Conservation (phyloP, 495 filamentous ascomycete species). For the Talaromyces adpressus region DNA sequence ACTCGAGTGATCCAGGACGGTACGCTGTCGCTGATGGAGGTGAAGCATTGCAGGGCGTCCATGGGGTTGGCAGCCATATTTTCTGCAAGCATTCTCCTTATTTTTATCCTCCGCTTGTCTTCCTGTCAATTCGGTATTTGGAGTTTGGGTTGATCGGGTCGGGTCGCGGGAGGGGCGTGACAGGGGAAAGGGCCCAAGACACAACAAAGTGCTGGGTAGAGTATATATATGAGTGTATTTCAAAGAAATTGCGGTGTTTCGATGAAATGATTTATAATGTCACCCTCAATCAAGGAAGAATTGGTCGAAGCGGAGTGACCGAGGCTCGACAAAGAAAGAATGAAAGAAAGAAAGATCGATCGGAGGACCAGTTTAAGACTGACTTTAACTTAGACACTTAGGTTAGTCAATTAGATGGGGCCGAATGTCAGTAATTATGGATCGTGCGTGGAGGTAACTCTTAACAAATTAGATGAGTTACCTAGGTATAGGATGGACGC, state of each 20-base stretch:
- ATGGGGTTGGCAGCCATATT: slow-evolving; percentile 26
- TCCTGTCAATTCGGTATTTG: neutral
- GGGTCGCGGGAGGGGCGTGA: neutral
- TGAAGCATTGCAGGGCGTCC: slow-evolving; percentile 59
- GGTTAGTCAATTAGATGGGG: neutral
- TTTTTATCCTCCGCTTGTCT: neutral
- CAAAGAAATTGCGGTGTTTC: neutral
- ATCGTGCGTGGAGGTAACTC: neutral
- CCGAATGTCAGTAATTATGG: neutral
- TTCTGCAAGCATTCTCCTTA: neutral
- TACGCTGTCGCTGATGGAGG: slow-evolving; percentile 47
- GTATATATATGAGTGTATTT: neutral
- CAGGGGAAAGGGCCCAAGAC: neutral
- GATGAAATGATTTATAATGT: neutral
- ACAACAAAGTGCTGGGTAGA: slow-evolving; percentile 5
- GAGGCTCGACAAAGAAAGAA: neutral
- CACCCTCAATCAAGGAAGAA: neutral
- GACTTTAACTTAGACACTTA: no score
- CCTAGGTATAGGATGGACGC: neutral
- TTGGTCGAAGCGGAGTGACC: neutral
- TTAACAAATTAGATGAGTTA: neutral
- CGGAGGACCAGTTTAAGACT: no score
- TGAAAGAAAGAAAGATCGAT: neutral
- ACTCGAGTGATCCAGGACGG: slow-evolving; percentile 62
- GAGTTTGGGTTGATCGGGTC: neutral